phyloP scores from a whole-genome alignment of 2,329 filamentous ascomycete species.

The Fusarium camptoceras region DNA sequence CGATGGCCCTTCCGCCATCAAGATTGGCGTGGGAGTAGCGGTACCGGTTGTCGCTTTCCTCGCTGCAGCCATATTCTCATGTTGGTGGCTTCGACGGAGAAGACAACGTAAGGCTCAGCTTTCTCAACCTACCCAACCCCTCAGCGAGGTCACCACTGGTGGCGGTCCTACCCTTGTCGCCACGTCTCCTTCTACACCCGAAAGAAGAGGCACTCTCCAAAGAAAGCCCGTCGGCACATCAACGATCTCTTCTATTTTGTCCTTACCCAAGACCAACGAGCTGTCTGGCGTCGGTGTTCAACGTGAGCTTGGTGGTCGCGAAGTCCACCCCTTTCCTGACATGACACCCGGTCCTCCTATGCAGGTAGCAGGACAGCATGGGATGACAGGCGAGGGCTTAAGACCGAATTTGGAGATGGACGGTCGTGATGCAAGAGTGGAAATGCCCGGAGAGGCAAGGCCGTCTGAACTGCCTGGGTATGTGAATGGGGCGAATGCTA shows the following conservation, averaged over 20 bases:
- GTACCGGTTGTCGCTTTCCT: slow-evolving; percentile 33
- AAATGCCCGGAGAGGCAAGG: slow-evolving; percentile 34
- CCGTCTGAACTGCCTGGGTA: slow-evolving; percentile 33
- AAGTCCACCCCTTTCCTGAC: slow-evolving; percentile 23
- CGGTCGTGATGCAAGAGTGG: slow-evolving; percentile 29
- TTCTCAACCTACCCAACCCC: slow-evolving; percentile 11
- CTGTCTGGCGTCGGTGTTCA: slow-evolving; percentile 27
- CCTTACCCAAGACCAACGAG: slow-evolving; percentile 37
- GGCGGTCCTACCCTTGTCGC: not conserved
- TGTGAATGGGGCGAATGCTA: slow-evolving; percentile 26
- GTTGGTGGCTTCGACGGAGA: slow-evolving; percentile 32
- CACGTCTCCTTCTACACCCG: slow-evolving; percentile 8
- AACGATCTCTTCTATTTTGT: slow-evolving; percentile 38
- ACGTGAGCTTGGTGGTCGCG: slow-evolving; percentile 32
- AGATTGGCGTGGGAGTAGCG: slow-evolving; percentile 40
- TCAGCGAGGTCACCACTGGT: slow-evolving; percentile 20
- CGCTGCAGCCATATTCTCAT: slow-evolving; percentile 13
- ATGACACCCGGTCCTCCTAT: slow-evolving; percentile 36
- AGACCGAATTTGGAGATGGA: slow-evolving; percentile 40
- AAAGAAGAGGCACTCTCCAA: slow-evolving; percentile 17
- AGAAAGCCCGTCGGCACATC: slow-evolving; percentile 38
- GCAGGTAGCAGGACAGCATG: slow-evolving; percentile 37
- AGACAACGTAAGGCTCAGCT: slow-evolving; percentile 13
- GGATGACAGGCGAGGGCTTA: slow-evolving; percentile 36
- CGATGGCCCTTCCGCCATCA: slow-evolving; percentile 13